Conservation (phyloP, 1,139 yeast genomes). For the Protomyces lactucae-debilis region DNA sequence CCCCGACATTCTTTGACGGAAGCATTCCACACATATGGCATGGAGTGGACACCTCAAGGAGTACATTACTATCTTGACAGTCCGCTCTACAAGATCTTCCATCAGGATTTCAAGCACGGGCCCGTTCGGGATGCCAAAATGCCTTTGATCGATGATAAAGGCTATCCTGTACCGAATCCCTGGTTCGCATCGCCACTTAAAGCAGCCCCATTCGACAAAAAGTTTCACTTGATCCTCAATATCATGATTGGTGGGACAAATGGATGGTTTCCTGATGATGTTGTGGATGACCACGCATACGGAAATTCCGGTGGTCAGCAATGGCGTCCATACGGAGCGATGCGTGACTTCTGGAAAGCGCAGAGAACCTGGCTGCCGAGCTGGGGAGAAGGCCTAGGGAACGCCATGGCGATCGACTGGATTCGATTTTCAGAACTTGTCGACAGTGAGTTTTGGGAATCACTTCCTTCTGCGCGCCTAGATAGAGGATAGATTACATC, state of each 20-base stretch:
- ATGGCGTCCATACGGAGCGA: conserved; percentile 21
- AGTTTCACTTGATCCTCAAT: conserved; percentile 30
- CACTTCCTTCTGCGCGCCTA: conserved; percentile 11
- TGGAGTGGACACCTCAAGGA: conserved; percentile 32
- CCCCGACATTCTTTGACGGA: conserved; percentile 27
- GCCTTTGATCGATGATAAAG: conserved; percentile 29
- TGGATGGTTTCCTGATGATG: conserved; percentile 31
- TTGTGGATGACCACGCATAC: conserved; percentile 30
- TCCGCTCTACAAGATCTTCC: conserved; percentile 30
- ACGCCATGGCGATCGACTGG: conserved; percentile 26
- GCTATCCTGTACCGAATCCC: conserved; percentile 29
- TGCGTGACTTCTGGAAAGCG: conserved; percentile 23
- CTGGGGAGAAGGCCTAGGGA: conserved; percentile 8
- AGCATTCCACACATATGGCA: conserved; percentile 30
- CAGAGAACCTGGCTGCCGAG: conserved; percentile 21
- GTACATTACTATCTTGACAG: conserved; percentile 31
- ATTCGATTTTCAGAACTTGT: conserved; percentile 15
- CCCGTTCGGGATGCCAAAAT: conserved; percentile 29
- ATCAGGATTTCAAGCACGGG: conserved; percentile 26
- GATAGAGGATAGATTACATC: not conserved
- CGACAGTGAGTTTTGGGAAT: conserved; percentile 14
- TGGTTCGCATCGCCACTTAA: conserved; percentile 30
- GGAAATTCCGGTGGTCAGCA: conserved; percentile 5
- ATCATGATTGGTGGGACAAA: conserved; percentile 33
- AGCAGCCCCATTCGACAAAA: conserved; percentile 32